Conservation (phyloP, 2,329 filamentous ascomycete species). For the Neocatenulostroma microsporum region DNA sequence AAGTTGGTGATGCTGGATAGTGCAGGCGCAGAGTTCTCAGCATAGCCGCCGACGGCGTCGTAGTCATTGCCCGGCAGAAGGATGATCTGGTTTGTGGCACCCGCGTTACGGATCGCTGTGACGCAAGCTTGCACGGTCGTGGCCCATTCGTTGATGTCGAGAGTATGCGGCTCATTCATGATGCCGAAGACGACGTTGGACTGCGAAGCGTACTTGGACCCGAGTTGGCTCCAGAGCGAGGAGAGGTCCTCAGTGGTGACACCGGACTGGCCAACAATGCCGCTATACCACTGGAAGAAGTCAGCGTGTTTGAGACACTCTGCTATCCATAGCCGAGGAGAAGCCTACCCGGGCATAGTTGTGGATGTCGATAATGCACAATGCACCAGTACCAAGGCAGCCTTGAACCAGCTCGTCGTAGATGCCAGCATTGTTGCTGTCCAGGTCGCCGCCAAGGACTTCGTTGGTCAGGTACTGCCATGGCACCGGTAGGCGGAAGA, state of each 20-base stretch:
- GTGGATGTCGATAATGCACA: slow-evolving; percentile 25
- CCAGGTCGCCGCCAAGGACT: no score
- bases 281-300: slow-evolving; percentile 54
- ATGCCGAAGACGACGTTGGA: slow-evolving; percentile 54
- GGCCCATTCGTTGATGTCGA: slow-evolving; percentile 50
- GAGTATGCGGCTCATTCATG: slow-evolving; percentile 55
- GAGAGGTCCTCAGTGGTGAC: slow-evolving; percentile 52
- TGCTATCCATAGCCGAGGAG: no score
- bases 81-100: slow-evolving; percentile 55
- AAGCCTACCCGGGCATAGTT: slow-evolving; percentile 35
- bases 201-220: slow-evolving; percentile 49
- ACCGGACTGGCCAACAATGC: slow-evolving; percentile 57
- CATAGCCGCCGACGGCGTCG: slow-evolving; percentile 9
- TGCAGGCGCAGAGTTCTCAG: no score
- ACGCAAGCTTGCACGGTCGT: slow-evolving; percentile 54
- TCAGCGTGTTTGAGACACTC: no score
- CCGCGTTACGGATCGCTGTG: slow-evolving; percentile 55
- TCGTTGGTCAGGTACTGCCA: slow-evolving; percentile 19
- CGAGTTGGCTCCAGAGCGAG: slow-evolving; percentile 48
- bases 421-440: slow-evolving; percentile 11
- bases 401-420: slow-evolving; percentile 23
- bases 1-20: slow-evolving; percentile 16
- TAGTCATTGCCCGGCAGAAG: slow-evolving; percentile 55
- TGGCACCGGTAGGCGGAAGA: slow-evolving; percentile 49
- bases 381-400: slow-evolving; percentile 30